These are phyloP conservation scores for Venturia aucupariae DNA, from an alignment of 2,329 filamentous ascomycete species.

Conservation along the genomic window DNA sequence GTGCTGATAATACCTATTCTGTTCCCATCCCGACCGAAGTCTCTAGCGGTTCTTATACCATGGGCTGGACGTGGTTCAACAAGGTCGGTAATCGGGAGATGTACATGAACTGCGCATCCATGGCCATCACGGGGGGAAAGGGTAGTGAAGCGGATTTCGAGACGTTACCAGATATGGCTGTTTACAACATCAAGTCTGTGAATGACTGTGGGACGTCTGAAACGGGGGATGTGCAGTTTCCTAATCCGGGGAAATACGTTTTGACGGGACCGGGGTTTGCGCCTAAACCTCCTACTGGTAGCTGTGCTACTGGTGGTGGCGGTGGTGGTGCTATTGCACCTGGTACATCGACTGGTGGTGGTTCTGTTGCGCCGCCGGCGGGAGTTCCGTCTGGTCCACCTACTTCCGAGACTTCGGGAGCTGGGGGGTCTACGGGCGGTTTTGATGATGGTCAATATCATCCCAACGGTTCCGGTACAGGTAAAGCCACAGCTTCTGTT, in stretches of 20 bases:
- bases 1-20: conserved; percentile 51
- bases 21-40: conserved; percentile 63
- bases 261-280: conserved; percentile 28
- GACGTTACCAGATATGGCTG: conserved; percentile 63
- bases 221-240: conserved; percentile 53
- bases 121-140: conserved; percentile 52
- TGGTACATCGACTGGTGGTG: conserved; percentile 3
- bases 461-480: neutral
- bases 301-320: conserved; percentile 17
- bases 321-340: neutral
- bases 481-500: neutral
- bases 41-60: conserved; percentile 60
- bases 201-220: conserved; percentile 49
- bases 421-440: neutral
- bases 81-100: conserved; percentile 86
- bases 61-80: conserved; percentile 95
- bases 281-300: conserved; percentile 21
- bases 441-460: conserved; percentile 1
- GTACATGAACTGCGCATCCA: conserved; percentile 91
- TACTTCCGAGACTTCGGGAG: neutral
- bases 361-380: neutral
- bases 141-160: conserved; percentile 40
- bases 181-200: conserved; percentile 52
- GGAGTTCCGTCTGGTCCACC: neutral
- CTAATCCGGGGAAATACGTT: conserved; percentile 53